Evolutionary conservation across 1,284 basidiomycete genomes (phyloP).

Genomic region (Kwoniella shivajii): DNA sequence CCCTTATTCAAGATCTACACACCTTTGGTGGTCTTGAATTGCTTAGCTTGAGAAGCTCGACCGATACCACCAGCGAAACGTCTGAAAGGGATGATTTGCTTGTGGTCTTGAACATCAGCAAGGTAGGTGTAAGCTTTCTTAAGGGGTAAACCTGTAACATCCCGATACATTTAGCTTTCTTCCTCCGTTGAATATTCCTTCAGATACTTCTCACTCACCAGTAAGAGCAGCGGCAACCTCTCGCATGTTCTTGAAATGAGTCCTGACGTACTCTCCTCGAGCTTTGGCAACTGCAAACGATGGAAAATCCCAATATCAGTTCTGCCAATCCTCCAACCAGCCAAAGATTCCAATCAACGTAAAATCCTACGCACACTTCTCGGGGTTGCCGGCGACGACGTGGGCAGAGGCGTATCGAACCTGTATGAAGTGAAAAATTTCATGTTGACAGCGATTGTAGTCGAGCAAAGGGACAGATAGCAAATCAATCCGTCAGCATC

Average conservation of each 20-base stretch:
- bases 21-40: constrained; percentile 97
- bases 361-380: constrained; percentile 72
- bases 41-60: constrained; percentile 94
- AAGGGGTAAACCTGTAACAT: constrained; percentile 76
- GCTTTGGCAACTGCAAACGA: constrained; percentile 76
- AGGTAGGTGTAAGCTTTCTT: constrained; percentile 96
- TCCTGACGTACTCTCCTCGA: constrained; percentile 95
- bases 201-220: constrained; percentile 59
- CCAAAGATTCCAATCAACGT: background rate
- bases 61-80: constrained; percentile 97
- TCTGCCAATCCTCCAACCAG: constrained; percentile 1
- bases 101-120: constrained; percentile 92
- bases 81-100: constrained; percentile 96
- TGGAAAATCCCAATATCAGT: constrained; percentile 9
- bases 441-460: background rate
- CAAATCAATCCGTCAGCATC: constrained; percentile 2
- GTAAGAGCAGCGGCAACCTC: constrained; percentile 86
- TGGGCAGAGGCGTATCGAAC: constrained; percentile 86
- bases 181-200: background rate
- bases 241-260: constrained; percentile 99
- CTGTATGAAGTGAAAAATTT: constrained; percentile 45
- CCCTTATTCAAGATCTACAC: constrained; percentile 37
- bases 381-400: constrained; percentile 80
- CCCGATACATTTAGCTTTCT: background rate
- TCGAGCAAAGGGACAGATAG: background rate